Evolutionary conservation across 169 alveolate species (phyloP), one percentile per base, ranked within the genome.

Genomic region (Cryptosporidium sp.): DNA sequence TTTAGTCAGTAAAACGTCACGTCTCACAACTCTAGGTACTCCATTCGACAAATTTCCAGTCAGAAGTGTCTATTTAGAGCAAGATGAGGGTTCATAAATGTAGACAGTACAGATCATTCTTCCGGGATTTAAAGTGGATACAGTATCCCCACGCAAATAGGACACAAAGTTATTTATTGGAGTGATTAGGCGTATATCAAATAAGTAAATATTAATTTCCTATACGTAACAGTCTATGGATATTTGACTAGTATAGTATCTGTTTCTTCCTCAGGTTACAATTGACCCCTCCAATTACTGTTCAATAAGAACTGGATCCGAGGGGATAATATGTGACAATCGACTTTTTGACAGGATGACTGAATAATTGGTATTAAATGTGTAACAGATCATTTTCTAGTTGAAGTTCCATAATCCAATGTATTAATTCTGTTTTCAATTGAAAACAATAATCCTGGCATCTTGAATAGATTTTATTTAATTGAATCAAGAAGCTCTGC

Each of bases 281-380:
- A 80, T 65, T 80, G 89, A 80, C 89, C 89, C 89, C 89, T 80
- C 89, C 89, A 80, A 80, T 65, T 62, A 62, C 89, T 45, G 89
- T 42, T 44, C 52, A 37, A 42, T 37, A 44, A 42, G 48, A 44
- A 62, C 39, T 42, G 75, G 65, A 62, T 60, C 75, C 75, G 89
- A 65, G 89, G 89, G 80, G 80, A 80, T 51, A 80, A 31, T 80
- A 44, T 62, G 65, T 80, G 75, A 80, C 89, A 67, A 80, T 80
- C 89, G 80, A 80, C 89, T 44, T 62, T 80, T 80, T 80, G 89
- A 62, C 89, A 62, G 89, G 89, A 80, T 80, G 89, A 80, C 73
- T 80, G 89, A 80, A 39, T 80, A 65, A 44, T 65, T 80, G 67
- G 70, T 80, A 73, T 42, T 73, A 73, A 73, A 73, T 45, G 70